Conservation (phyloP, 495 filamentous ascomycete genomes). For the Rusavskia elegans region DNA sequence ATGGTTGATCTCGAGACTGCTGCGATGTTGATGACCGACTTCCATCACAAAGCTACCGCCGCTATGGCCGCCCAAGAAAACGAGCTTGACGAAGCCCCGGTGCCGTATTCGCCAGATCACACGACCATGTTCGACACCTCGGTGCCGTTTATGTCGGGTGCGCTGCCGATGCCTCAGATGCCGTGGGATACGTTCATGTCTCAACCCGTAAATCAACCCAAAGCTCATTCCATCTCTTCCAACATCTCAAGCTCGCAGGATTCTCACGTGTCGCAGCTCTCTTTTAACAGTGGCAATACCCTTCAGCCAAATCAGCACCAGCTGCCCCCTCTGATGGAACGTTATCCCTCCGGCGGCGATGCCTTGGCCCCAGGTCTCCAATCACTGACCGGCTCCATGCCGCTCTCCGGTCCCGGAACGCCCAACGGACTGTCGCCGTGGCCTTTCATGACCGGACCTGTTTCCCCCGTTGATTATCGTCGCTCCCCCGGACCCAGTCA, state of each 20-base stretch:
- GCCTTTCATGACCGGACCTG: constrained; percentile 54
- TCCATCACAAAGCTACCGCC: constrained; percentile 90
- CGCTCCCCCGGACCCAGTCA: constrained; percentile 49
- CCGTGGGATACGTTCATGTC: constrained; percentile 76
- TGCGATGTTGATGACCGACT: constrained; percentile 96
- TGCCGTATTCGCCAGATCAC: constrained; percentile 55
- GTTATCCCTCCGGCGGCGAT: constrained; percentile 40
- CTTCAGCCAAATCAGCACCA: constrained; percentile 39
- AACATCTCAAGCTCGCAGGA: constrained; percentile 52
- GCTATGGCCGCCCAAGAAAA: constrained; percentile 61
- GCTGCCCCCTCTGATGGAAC: constrained; percentile 51
- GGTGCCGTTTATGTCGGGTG: constrained; percentile 56
- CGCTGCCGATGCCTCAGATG: constrained; percentile 72
- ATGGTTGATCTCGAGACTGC: constrained; percentile 96
- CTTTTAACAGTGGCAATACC: constrained; percentile 38
- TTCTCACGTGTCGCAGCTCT: constrained; percentile 35
- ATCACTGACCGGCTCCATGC: constrained; percentile 52
- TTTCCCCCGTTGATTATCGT: constrained; percentile 56
- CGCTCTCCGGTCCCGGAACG: constrained; percentile 54
- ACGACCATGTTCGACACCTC: constrained; percentile 52
- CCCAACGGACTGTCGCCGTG: constrained; percentile 71
- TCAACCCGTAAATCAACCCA: constrained; percentile 43
- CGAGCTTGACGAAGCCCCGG: constrained; percentile 52
- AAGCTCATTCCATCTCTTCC: constrained; percentile 52
- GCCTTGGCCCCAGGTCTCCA: constrained; percentile 44